Percentiles rank a stretch among this genome's conserved stretches.
phyloP scores from a whole-genome alignment of 192 early-diverging fungal species.

The Endogone sp. region DNA sequence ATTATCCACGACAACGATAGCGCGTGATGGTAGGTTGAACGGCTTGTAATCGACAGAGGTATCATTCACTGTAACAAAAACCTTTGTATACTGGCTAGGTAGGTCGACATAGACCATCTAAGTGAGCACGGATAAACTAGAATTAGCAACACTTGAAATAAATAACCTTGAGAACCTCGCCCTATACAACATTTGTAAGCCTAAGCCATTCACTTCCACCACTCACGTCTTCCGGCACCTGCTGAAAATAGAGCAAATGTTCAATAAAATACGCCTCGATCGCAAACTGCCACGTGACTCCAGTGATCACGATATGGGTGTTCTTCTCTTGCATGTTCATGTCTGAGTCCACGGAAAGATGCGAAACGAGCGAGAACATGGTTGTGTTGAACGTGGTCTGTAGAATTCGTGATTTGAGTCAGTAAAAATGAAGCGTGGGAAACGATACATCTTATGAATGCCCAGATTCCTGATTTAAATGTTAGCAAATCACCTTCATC shows the following conservation, averaged over 20 bases:
- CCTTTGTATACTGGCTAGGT: constrained; percentile 51
- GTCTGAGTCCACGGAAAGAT: constrained; percentile 41
- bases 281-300: constrained; percentile 43
- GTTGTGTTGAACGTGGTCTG: constrained; percentile 45
- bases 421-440: neutral
- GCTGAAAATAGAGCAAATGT: constrained; percentile 53
- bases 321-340: constrained; percentile 55
- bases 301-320: constrained; percentile 47
- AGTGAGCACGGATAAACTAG: neutral
- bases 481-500: constrained; percentile 28
- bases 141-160: too few species aligned
- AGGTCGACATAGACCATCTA: constrained; percentile 39
- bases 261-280: constrained; percentile 36
- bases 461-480: neutral
- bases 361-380: constrained; percentile 56
- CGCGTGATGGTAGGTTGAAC: constrained; percentile 39
- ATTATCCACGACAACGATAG: constrained; percentile 49
- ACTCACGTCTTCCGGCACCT: constrained; percentile 44
- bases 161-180: too few species aligned
- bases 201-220: constrained; percentile 16
- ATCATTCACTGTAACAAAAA: constrained; percentile 54
- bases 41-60: constrained; percentile 60
- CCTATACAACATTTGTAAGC: too few species aligned
- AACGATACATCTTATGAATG: neutral
- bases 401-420: neutral